These are phyloP conservation scores for Suhomyces sp. DNA, from an alignment of 805 yeast species.

Conservation along the genomic window DNA sequence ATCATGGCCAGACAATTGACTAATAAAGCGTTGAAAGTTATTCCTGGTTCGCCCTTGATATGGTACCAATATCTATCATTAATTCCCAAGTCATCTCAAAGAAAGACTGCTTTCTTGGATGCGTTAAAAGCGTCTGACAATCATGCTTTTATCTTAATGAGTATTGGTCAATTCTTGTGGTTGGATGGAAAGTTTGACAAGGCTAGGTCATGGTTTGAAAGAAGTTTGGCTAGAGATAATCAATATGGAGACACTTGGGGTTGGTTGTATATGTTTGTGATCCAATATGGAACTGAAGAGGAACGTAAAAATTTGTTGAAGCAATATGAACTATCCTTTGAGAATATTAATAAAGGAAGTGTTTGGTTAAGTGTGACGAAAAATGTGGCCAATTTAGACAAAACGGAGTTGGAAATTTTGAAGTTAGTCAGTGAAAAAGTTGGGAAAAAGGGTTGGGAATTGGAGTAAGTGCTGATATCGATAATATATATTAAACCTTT, in stretches of 20 bases:
- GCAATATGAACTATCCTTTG: constrained; percentile 31
- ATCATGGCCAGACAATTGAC: constrained; percentile 55
- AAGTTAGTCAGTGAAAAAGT: no score
- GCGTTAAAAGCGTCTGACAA: constrained; percentile 70
- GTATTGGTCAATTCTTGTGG: constrained; percentile 71
- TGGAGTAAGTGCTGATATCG: no score
- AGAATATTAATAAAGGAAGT: constrained; percentile 57
- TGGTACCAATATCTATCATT: constrained; percentile 64
- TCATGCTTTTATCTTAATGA: constrained; percentile 54
- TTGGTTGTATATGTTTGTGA: constrained; percentile 52
- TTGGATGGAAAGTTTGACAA: constrained; percentile 58
- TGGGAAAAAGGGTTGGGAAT: no score
- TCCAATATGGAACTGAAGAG: constrained; percentile 36
- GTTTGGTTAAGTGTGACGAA: constrained; percentile 58
- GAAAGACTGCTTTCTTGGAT: constrained; percentile 60
- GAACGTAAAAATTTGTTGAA: constrained; percentile 37
- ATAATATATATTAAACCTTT: no score
- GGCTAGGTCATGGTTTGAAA: constrained; percentile 72
- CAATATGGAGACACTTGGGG: constrained; percentile 79
- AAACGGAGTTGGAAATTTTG: constrained; percentile 41
- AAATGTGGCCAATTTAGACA: constrained; percentile 45
- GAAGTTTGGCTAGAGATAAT: constrained; percentile 56
- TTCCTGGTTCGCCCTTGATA: constrained; percentile 58
- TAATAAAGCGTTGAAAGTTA: constrained; percentile 55
- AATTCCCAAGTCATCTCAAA: constrained; percentile 47